Evolutionary conservation across 768 basidiomycete species (phyloP).

Genomic region (Mrakia hoshinonis): DNA sequence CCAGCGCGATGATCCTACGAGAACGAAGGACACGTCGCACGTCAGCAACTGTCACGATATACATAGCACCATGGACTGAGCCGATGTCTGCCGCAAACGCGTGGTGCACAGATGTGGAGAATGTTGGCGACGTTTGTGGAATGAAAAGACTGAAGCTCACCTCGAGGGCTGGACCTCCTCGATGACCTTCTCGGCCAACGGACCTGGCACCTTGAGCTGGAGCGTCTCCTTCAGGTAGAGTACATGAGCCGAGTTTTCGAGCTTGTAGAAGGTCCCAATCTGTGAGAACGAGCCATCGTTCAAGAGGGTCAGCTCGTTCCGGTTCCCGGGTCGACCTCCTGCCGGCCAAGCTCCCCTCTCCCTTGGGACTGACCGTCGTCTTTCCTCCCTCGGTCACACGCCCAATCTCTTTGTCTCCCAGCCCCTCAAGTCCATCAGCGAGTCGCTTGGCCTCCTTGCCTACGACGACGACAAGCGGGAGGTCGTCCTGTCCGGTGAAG

Average conservation of each 20-base stretch:
- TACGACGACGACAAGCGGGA: background rate
- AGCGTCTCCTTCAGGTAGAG: slow-evolving; percentile 3
- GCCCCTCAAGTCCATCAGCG: background rate
- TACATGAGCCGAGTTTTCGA: background rate
- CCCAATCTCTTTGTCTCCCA: background rate
- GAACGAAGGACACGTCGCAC: background rate
- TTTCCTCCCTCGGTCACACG: background rate
- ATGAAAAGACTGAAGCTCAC: background rate
- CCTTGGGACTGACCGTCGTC: background rate
- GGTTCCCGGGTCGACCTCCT: background rate
- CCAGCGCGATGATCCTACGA: slow-evolving; percentile 7
- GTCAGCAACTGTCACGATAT: background rate
- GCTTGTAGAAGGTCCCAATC: background rate
- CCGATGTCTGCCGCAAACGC: too few relatives aligned
- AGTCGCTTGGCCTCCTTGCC: slow-evolving; percentile 7
- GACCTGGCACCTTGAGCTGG: slow-evolving; percentile 7
- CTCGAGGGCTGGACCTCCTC: background rate
- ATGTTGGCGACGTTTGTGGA: too few relatives aligned
- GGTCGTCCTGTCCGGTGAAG: background rate
- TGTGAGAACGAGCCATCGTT: background rate
- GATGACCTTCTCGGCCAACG: background rate
- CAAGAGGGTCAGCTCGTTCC: background rate
- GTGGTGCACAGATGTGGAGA: too few relatives aligned
- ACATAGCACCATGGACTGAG: too few relatives aligned
- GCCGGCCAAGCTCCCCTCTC: background rate